Evolutionary conservation across 306 rosid genomes (phyloP).

Genomic region (Cicer arietinum): DNA sequence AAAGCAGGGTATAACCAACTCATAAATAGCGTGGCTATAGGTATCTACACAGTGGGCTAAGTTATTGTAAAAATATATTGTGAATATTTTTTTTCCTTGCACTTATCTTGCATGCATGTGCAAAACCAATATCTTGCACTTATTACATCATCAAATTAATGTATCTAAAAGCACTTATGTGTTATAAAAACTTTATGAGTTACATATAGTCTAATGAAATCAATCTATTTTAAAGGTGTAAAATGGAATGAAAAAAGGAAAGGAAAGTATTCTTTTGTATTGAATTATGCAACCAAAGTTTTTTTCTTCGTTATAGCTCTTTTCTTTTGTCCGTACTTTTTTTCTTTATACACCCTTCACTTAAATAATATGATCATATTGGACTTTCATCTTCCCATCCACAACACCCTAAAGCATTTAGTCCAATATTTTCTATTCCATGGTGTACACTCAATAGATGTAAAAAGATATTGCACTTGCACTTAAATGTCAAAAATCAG

Average conservation of each 20-base stretch:
- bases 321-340: no score
- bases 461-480: no score
- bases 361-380: background rate
- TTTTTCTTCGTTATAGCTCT: no score
- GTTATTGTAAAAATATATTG: slow-evolving; percentile 10
- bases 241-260: no score
- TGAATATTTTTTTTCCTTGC: no score
- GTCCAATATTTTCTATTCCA: background rate
- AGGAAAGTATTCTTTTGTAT: no score
- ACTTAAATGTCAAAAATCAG: no score
- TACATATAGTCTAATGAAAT: no score
- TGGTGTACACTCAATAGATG: background rate
- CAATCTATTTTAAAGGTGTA: no score
- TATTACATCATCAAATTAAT: background rate
- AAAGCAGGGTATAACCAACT: slow-evolving; percentile 84
- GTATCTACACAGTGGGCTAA: slow-evolving; percentile 39
- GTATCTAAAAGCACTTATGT: background rate
- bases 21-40: slow-evolving; percentile 50
- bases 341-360: no score
- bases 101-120: background rate
- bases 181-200: no score
- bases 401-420: background rate
- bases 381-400: background rate
- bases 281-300: no score
- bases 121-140: background rate